Conservation (phyloP, 768 basidiomycete species). For the Mycena maculata region DNA sequence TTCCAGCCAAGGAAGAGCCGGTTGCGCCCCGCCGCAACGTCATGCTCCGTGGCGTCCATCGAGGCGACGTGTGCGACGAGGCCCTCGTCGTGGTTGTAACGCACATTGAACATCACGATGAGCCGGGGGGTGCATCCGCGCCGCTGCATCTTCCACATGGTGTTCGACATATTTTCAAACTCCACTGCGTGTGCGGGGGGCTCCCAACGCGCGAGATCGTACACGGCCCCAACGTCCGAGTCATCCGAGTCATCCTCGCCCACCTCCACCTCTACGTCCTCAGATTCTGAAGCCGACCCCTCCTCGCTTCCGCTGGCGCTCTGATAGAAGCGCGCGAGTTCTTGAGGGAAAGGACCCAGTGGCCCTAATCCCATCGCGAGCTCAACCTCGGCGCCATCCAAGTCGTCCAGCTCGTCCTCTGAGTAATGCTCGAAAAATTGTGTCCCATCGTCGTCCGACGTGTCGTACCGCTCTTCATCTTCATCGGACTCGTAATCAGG, state of each 20-base stretch:
- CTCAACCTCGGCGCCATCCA: slow-evolving; percentile 42
- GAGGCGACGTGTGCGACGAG: slow-evolving; percentile 59
- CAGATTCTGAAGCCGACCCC: slow-evolving; percentile 17
- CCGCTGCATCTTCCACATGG: slow-evolving; percentile 55
- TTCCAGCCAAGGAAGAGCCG: slow-evolving; percentile 79
- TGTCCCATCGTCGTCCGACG: slow-evolving; percentile 45
- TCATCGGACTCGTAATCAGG: slow-evolving; percentile 55
- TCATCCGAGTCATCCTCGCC: slow-evolving; percentile 37
- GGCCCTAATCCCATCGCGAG: slow-evolving; percentile 19
- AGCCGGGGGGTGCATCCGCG: slow-evolving; percentile 71
- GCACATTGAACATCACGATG: slow-evolving; percentile 66
- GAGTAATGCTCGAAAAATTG: slow-evolving; percentile 48
- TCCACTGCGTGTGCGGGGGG: slow-evolving; percentile 55
- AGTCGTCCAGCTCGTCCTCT: slow-evolving; percentile 51
- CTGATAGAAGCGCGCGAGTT: slow-evolving; percentile 20
- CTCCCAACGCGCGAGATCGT: slow-evolving; percentile 65
- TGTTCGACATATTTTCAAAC: slow-evolving; percentile 43
- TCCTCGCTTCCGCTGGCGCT: slow-evolving; percentile 33
- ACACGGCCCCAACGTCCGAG: slow-evolving; percentile 44
- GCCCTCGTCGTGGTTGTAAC: slow-evolving; percentile 66
- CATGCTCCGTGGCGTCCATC: slow-evolving; percentile 42
- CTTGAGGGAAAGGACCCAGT: not conserved
- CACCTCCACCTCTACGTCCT: slow-evolving; percentile 41
- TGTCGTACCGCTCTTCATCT: slow-evolving; percentile 48
- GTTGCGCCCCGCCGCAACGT: slow-evolving; percentile 47